phyloP scores from a whole-genome alignment of 495 filamentous ascomycete genomes.

The Bathelium albidoporum region DNA sequence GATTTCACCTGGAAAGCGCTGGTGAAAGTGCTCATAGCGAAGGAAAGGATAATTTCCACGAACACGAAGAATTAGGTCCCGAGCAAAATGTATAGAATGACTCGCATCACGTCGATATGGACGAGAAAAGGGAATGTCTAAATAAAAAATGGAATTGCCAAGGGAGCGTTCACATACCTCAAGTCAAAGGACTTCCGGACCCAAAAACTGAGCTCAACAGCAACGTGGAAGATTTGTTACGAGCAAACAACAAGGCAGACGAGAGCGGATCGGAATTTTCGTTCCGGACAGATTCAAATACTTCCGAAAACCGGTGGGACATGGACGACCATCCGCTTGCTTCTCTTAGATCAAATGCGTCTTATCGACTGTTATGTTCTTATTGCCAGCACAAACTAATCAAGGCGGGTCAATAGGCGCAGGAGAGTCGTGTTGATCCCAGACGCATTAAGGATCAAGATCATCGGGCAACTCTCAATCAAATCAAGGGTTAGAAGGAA shows the following conservation, averaged over 20 bases:
- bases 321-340: conserved; percentile 16
- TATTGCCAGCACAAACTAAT: background rate
- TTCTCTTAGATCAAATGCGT: conserved; percentile 2
- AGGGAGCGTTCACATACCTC: background rate
- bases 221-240: background rate
- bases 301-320: conserved; percentile 13
- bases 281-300: conserved; percentile 7
- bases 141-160: background rate
- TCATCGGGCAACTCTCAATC: background rate
- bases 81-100: background rate
- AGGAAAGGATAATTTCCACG: background rate
- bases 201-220: conserved; percentile 13
- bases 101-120: too few species aligned
- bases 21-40: background rate
- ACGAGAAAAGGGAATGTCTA: too few species aligned
- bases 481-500: background rate
- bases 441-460: background rate
- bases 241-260: background rate
- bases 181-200: conserved; percentile 10
- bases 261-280: conserved; percentile 3
- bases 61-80: background rate
- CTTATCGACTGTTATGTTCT: background rate
- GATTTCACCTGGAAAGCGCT: background rate
- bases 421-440: background rate
- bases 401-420: background rate